Evolutionary conservation across 192 early-diverging fungal species (phyloP).

Genomic region (Hyaloraphidium curvatum): DNA sequence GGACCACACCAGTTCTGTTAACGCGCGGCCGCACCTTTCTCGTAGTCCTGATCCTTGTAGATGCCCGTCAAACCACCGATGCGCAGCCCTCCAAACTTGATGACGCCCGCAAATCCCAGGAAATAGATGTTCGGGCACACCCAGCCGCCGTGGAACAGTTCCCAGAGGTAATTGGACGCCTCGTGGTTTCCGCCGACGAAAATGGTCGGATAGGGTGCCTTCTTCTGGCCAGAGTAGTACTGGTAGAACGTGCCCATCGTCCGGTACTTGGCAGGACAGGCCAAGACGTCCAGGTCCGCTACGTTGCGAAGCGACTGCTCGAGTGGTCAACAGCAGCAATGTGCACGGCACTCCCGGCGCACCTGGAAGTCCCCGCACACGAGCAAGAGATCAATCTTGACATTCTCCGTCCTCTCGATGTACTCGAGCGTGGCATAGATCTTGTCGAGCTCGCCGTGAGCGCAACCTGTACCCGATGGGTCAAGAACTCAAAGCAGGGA

Average conservation of each 20-base stretch:
- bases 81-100: constrained; percentile 71
- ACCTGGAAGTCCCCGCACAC: constrained; percentile 98
- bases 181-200: constrained; percentile 99
- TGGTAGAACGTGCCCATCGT: constrained; percentile 72
- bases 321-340: not conserved
- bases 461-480: constrained; percentile 73
- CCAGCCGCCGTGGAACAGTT: constrained; percentile 96
- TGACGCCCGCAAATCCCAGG: constrained; percentile 65
- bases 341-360: not conserved
- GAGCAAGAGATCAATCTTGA: constrained; percentile 71
- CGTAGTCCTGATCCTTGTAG: constrained; percentile 34
- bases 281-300: constrained; percentile 57
- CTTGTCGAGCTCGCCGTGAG: constrained; percentile 80
- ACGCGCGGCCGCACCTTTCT: constrained; percentile 11
- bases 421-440: constrained; percentile 58
- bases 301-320: constrained; percentile 58
- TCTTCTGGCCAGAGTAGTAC: constrained; percentile 70
- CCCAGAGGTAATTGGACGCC: constrained; percentile 81
- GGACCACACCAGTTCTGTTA: too few species aligned
- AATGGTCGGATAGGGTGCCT: constrained; percentile 68
- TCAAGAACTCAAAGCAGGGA: not conserved
- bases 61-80: constrained; percentile 92
- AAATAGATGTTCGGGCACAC: constrained; percentile 85
- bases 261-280: constrained; percentile 73
- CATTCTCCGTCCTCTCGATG: constrained; percentile 34